Evolutionary conservation across 2,329 filamentous ascomycete species (phyloP), one percentile per base, ranked within the genome.

Genomic region (Hyphodiscus sp.): DNA sequence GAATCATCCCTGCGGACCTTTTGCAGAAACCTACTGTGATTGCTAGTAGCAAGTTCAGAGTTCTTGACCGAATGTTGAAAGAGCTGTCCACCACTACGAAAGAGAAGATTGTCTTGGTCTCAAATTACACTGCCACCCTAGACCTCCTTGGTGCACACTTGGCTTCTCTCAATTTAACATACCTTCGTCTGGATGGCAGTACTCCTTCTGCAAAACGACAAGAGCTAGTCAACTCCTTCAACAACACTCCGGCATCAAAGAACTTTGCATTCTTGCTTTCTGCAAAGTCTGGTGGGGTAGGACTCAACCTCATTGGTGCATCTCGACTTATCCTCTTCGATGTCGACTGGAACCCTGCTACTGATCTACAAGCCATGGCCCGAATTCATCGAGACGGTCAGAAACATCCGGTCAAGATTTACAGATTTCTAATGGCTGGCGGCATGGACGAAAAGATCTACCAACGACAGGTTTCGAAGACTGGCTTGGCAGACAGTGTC

Each of bases 271-370:
- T 89, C 61, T 73, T 89, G 2, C 77, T 89, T 0, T 89, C 85
- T 16, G 85, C 86, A 1, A 89, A 88, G 68, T 82, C 84, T 42
- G 86, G 86, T 5, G 86, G 86, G 2, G 77, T 81, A 1, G 86
- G 86, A 1, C 73, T 89, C 45, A 89, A 89, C 61, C 74, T 89
- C 4, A 83, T 86, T 48, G 86, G 86, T 10, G 86, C 85, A 5
- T 86, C 82, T 30, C 78, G 86, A 20, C 76, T 89, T 1, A 73
- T 89, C 5, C 78, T 89, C 1, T 89, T 87, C 61, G 86, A 89
- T 61, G 79, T 86, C 9, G 86, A 89, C 68, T 89, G 86, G 86
- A 89, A 89, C 62, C 86, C 86, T 1, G 83, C 84, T 0, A 86
- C 82, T 0, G 86, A 89, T 62, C 71, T 86, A 19, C 86, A 89